Conservation (phyloP, 106 monocot species). For the Dendrobium officinale region DNA sequence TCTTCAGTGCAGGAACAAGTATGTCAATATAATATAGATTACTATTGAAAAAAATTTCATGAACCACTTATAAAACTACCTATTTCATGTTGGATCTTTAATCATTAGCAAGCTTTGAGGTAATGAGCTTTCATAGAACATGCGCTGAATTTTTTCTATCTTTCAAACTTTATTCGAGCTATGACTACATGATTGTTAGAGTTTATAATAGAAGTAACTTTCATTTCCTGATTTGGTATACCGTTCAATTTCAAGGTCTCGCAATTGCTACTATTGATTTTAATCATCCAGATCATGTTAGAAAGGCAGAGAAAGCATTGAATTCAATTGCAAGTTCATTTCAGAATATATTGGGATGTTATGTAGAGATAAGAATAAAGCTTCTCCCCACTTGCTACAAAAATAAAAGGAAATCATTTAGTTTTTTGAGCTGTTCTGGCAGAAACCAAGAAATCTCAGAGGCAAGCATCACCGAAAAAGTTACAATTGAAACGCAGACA, state of each 20-base stretch:
- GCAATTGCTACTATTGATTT: conserved; percentile 85
- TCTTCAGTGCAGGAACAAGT: too few species aligned
- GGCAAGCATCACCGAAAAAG: conserved; percentile 42
- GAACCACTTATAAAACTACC: too few species aligned
- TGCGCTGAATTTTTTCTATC: not conserved
- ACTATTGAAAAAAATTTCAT: too few species aligned
- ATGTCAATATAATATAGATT: too few species aligned
- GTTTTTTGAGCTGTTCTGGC: conserved; percentile 72
- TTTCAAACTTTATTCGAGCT: not conserved
- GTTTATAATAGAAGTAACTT: not conserved
- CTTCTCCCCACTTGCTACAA: conserved; percentile 29
- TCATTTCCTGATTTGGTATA: not conserved
- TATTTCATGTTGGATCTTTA: not conserved
- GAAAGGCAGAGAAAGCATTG: conserved; percentile 70
- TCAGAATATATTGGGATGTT: conserved; percentile 58
- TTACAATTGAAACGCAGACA: conserved; percentile 24
- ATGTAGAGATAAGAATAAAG: conserved; percentile 64
- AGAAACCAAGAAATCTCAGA: conserved; percentile 42
- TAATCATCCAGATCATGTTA: conserved; percentile 45
- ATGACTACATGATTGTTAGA: not conserved
- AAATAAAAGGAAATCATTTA: conserved; percentile 44
- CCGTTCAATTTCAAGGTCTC: conserved; percentile 38
- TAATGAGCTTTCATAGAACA: not conserved
- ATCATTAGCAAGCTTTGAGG: not conserved
- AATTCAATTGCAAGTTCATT: conserved; percentile 63